phyloP scores from a whole-genome alignment of 192 early-diverging fungal genomes.

The Bifiguratus adelaidae region DNA sequence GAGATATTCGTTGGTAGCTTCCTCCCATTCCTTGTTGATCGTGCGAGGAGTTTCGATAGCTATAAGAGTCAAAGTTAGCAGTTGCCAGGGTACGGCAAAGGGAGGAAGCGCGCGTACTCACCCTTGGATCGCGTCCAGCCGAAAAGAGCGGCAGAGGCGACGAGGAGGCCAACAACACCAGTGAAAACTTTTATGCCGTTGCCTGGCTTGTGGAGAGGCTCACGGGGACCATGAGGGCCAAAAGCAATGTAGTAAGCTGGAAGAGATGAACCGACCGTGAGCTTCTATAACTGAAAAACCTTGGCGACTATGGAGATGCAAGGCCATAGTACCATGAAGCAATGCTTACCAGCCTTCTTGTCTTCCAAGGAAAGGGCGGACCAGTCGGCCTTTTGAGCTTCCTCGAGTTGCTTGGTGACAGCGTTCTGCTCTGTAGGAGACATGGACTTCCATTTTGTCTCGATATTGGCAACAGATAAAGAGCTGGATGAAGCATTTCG shows the following conservation, averaged over 20 bases:
- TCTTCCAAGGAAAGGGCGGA: conserved; percentile 82
- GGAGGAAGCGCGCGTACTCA: conserved; percentile 11
- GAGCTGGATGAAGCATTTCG: conserved; percentile 33
- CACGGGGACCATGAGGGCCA: conserved; percentile 85
- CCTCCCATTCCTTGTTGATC: conserved; percentile 75
- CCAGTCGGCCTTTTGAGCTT: conserved; percentile 94
- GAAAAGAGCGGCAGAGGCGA: conserved; percentile 39
- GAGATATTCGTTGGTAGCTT: conserved; percentile 66
- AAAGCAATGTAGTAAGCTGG: conserved; percentile 92
- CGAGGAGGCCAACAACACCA: conserved; percentile 49
- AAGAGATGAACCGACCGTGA: not conserved
- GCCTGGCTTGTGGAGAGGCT: conserved; percentile 57
- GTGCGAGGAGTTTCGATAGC: conserved; percentile 53
- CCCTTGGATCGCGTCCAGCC: conserved; percentile 40
- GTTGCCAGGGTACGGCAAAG: conserved; percentile 1
- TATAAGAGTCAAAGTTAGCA: conserved; percentile 8
- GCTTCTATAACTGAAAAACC: too few relatives aligned
- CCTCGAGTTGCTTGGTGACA: conserved; percentile 67
- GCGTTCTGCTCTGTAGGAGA: conserved; percentile 71
- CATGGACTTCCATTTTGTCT: conserved; percentile 52
- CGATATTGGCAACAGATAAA: conserved; percentile 36
- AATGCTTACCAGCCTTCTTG: conserved; percentile 77
- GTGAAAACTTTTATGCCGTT: conserved; percentile 57
- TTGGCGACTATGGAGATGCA: too few relatives aligned
- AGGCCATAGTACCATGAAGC: too few relatives aligned